Conservation (phyloP, 805 yeast genomes). For the Saccharomycopsis malanga region DNA sequence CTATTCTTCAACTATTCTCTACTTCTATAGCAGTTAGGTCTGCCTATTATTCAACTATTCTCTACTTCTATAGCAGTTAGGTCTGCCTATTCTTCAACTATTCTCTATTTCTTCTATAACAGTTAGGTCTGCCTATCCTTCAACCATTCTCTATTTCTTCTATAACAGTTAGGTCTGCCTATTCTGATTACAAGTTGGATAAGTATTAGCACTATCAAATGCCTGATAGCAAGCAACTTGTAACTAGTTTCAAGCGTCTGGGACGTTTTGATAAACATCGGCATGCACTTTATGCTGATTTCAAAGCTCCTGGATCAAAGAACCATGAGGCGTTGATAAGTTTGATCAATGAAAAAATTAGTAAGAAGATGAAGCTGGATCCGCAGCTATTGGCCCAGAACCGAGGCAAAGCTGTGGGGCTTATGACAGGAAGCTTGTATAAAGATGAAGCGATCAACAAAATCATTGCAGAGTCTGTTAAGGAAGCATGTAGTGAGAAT, state of each 20-base stretch:
- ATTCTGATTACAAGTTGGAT: no score
- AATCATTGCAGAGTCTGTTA: slow-evolving; percentile 13
- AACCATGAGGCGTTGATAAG: neutral
- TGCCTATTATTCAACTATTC: no score
- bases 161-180: no score
- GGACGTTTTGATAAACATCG: slow-evolving; percentile 19
- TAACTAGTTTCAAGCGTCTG: slow-evolving; percentile 14
- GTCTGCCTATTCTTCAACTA: no score
- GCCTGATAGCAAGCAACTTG: slow-evolving; percentile 15
- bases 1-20: no score
- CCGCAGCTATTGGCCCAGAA: slow-evolving; percentile 10
- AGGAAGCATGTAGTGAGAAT: slow-evolving; percentile 5
- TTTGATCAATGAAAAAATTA: slow-evolving; percentile 9
- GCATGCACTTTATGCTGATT: slow-evolving; percentile 6
- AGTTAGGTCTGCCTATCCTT: no score
- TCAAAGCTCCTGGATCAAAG: neutral
- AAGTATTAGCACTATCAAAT: neutral
- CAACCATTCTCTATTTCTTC: no score
- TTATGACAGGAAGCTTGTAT: slow-evolving; percentile 19
- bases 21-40: no score
- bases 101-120: no score
- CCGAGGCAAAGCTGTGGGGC: slow-evolving; percentile 18
- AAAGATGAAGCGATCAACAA: slow-evolving; percentile 12
- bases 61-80: no score
- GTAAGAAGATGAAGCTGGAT: slow-evolving; percentile 4